These are phyloP conservation scores for Salix udensis DNA, from an alignment of 345 rosid species.

Conservation along the genomic window DNA sequence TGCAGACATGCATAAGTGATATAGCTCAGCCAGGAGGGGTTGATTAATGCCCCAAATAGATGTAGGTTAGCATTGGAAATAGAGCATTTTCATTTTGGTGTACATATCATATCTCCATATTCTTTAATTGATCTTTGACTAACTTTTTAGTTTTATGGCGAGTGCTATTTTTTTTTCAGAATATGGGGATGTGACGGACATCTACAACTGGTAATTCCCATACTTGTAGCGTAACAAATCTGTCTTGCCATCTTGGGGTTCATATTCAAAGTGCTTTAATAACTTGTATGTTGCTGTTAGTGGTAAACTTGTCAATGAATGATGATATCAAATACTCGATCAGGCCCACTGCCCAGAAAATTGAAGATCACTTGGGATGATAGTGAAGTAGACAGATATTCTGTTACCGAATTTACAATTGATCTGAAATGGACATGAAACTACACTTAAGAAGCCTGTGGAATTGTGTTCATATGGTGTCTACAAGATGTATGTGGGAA, in stretches of 20 bases:
- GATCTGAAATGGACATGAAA: not conserved
- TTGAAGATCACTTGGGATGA: not conserved
- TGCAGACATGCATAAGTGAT: not conserved
- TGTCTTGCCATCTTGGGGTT: not conserved
- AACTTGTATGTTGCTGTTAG: not conserved
- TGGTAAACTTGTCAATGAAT: not conserved
- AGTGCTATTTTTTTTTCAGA: constrained; percentile 44
- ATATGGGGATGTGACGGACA: constrained; percentile 92
- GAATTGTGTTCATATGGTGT: not conserved
- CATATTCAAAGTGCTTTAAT: not conserved
- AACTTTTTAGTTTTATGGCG: not conserved
- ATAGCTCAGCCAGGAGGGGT: not conserved
- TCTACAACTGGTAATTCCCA: constrained; percentile 78
- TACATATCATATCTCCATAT: not conserved
- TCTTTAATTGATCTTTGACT: constrained; percentile 7
- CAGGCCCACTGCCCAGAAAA: not conserved
- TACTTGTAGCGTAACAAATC: not conserved
- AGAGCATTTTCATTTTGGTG: not conserved
- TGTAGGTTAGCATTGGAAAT: not conserved
- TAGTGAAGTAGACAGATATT: not conserved
- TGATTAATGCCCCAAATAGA: not conserved
- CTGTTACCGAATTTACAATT: not conserved
- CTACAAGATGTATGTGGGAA: not conserved
- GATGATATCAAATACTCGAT: not conserved
- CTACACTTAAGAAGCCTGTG: not conserved